Evolutionary conservation across 768 basidiomycete genomes (phyloP).

Genomic region (Agaricus subrufescens): DNA sequence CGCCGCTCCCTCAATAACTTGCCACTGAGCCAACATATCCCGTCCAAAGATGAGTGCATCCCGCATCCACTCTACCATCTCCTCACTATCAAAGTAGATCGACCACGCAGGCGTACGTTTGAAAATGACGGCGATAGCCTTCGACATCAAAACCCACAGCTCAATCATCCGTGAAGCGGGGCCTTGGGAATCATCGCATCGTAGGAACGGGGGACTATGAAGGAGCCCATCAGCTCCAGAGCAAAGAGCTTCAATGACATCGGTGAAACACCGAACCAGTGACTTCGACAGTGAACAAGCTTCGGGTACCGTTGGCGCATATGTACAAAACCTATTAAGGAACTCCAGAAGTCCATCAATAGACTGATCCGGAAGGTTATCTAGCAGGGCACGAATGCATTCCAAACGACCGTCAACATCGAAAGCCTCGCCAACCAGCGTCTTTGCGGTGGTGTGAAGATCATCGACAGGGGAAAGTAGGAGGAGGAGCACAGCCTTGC

Average conservation of each 20-base stretch:
- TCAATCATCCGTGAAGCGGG: slow-evolving; percentile 53
- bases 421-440: slow-evolving; percentile 79
- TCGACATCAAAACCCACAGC: slow-evolving; percentile 82
- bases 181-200: slow-evolving; percentile 34
- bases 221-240: slow-evolving; percentile 67
- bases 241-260: slow-evolving; percentile 87
- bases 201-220: slow-evolving; percentile 48
- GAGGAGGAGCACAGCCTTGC: slow-evolving; percentile 56
- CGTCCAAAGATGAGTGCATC: slow-evolving; percentile 93
- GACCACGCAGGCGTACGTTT: slow-evolving; percentile 83
- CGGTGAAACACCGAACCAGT: slow-evolving; percentile 88
- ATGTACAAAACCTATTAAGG: slow-evolving; percentile 58
- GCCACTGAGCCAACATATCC: slow-evolving; percentile 78
- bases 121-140: slow-evolving; percentile 80
- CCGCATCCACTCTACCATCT: slow-evolving; percentile 97
- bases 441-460: slow-evolving; percentile 71
- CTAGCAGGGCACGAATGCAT: slow-evolving; percentile 77
- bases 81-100: slow-evolving; percentile 66
- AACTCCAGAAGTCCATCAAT: slow-evolving; percentile 70
- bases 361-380: slow-evolving; percentile 57
- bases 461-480: slow-evolving; percentile 81
- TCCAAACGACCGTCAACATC: slow-evolving; percentile 88
- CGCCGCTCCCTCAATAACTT: slow-evolving; percentile 71
- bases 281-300: slow-evolving; percentile 87
- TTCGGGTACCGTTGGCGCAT: slow-evolving; percentile 67